These are phyloP conservation scores for Pulveroboletus sp. DNA, from an alignment of 768 basidiomycete genomes.

Conservation along the genomic window DNA sequence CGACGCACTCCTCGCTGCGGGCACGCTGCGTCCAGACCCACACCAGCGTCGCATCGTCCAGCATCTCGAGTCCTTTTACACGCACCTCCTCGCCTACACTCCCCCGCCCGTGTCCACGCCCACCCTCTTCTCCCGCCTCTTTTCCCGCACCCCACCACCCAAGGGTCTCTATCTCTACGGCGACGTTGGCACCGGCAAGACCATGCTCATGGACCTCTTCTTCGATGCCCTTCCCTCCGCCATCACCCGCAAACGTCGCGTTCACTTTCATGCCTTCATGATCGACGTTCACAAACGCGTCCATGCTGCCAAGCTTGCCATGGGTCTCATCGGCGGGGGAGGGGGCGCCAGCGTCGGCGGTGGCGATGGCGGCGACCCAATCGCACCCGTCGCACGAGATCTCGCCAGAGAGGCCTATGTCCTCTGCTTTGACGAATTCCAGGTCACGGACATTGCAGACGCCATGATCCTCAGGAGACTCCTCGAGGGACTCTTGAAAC, in stretches of 20 bases:
- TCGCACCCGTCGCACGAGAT: slow-evolving; percentile 83
- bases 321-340: slow-evolving; percentile 52
- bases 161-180: slow-evolving; percentile 95
- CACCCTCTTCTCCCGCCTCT: slow-evolving; percentile 25
- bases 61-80: slow-evolving; percentile 78
- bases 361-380: slow-evolving; percentile 62
- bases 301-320: slow-evolving; percentile 73
- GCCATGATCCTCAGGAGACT: slow-evolving; percentile 96
- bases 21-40: slow-evolving; percentile 67
- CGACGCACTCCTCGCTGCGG: slow-evolving; percentile 46
- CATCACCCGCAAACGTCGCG: slow-evolving; percentile 73
- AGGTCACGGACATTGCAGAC: slow-evolving; percentile 97
- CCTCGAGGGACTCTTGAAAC: slow-evolving; percentile 79
- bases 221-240: slow-evolving; percentile 74
- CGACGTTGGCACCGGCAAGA: slow-evolving; percentile 96
- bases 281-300: slow-evolving; percentile 95
- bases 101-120: slow-evolving; percentile 56
- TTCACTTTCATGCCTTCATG: slow-evolving; percentile 99
- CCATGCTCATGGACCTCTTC: slow-evolving; percentile 99
- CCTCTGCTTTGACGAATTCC: slow-evolving; percentile 97
- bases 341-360: slow-evolving; percentile 26
- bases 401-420: slow-evolving; percentile 82
- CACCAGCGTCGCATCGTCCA: slow-evolving; percentile 84
- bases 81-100: slow-evolving; percentile 64
- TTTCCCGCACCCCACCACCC: slow-evolving; percentile 42